Percentiles rank a stretch among this genome's conserved stretches.
Conservation (phyloP, 192 early-diverging fungal species). For the Linnemannia zychae region DNA sequence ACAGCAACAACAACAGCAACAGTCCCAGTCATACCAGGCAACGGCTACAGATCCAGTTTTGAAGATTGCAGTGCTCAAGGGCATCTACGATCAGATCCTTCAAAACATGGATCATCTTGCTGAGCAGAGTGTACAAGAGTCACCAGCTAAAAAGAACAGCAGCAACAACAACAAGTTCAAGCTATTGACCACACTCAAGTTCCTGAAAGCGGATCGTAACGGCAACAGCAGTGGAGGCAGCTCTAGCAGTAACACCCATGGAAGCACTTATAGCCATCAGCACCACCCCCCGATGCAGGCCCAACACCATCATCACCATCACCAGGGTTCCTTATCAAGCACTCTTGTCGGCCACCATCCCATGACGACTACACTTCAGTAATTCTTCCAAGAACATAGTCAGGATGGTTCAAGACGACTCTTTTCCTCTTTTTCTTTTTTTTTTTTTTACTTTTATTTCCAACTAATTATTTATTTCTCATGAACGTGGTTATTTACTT, state of each 20-base stretch:
- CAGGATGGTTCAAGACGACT: background rate
- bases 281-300: background rate
- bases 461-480: background rate
- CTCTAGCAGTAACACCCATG: conserved; percentile 13
- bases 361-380: background rate
- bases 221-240: conserved; percentile 7
- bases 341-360: conserved; percentile 10
- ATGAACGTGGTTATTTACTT: background rate
- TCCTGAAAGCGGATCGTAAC: conserved; percentile 43
- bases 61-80: conserved; percentile 60
- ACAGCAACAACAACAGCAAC: conserved; percentile 14
- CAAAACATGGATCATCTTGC: conserved; percentile 50
- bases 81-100: conserved; percentile 60
- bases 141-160: conserved; percentile 46
- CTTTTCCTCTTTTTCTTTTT: background rate
- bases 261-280: background rate
- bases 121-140: conserved; percentile 47
- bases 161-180: conserved; percentile 34
- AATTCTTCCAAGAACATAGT: background rate
- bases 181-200: conserved; percentile 42
- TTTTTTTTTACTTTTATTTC: background rate
- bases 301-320: conserved; percentile 23
- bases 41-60: conserved; percentile 48
- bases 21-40: conserved; percentile 18
- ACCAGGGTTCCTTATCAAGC: conserved; percentile 26